phyloP scores from a whole-genome alignment of 2,329 filamentous ascomycete genomes.

The Sporothrix curviconia region DNA sequence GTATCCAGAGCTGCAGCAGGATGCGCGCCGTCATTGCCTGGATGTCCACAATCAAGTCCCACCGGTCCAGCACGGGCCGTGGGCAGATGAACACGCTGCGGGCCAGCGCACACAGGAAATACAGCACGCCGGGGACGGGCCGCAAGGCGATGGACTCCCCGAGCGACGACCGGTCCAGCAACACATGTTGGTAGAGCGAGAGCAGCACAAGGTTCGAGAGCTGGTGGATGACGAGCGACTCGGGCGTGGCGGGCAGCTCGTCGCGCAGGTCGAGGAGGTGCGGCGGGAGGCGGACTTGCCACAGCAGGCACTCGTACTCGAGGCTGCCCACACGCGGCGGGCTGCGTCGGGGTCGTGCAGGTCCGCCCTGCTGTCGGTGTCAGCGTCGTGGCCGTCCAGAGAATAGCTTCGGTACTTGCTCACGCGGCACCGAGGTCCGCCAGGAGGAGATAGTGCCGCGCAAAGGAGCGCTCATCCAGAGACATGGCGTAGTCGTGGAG shows the following conservation, averaged over 20 bases:
- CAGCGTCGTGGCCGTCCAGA: too few relatives aligned
- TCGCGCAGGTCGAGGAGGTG: slow-evolving; percentile 9
- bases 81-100: slow-evolving; percentile 11
- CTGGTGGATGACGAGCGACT: slow-evolving; percentile 3
- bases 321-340: slow-evolving; percentile 1
- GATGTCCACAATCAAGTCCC: slow-evolving; percentile 4
- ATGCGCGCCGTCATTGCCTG: background rate
- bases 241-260: slow-evolving; percentile 8
- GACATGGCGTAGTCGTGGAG: background rate
- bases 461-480: background rate
- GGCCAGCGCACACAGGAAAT: slow-evolving; percentile 4
- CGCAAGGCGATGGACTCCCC: background rate
- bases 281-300: slow-evolving; percentile 7
- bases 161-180: background rate
- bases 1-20: slow-evolving; percentile 4
- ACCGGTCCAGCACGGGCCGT: background rate
- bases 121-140: slow-evolving; percentile 1
- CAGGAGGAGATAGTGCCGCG: background rate
- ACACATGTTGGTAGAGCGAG: slow-evolving; percentile 1
- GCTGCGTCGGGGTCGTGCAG: background rate
- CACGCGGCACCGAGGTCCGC: background rate
- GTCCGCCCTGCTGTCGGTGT: too few relatives aligned
- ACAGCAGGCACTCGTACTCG: slow-evolving; percentile 13
- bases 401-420: too few relatives aligned
- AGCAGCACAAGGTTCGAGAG: slow-evolving; percentile 7